A percentile compares a stretch with the other conserved stretches of the same genome.
These are phyloP conservation scores for Candida krabiensis DNA, from an alignment of 805 yeast species.

Conservation along the genomic window DNA sequence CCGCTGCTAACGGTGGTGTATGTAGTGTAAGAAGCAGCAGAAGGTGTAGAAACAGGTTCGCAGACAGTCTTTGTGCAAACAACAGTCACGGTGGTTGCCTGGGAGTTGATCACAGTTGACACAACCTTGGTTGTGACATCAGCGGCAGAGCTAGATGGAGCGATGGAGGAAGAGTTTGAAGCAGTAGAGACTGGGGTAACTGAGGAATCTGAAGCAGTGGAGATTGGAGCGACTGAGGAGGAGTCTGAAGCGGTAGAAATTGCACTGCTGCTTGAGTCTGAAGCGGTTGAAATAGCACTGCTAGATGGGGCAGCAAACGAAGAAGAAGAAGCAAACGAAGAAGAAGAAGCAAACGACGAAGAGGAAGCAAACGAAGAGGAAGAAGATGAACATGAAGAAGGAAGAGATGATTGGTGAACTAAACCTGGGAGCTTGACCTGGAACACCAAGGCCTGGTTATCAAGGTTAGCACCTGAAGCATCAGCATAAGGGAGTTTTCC, in stretches of 20 bases:
- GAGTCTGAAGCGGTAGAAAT: slow-evolving; percentile 5
- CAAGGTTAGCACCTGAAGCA: slow-evolving; percentile 25
- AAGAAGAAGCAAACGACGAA: neutral
- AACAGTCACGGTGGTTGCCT: neutral
- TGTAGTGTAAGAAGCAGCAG: slow-evolving; percentile 10
- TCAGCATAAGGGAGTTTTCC: slow-evolving; percentile 28
- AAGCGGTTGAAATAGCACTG: too few relatives aligned
- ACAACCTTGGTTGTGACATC: neutral
- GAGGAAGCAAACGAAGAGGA: slow-evolving; percentile 6
- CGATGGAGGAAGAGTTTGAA: neutral
- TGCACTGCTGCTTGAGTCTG: slow-evolving; percentile 3
- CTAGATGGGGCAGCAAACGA: slow-evolving; percentile 5
- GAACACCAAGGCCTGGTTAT: slow-evolving; percentile 32
- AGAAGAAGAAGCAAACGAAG: slow-evolving; percentile 6
- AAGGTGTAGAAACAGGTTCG: neutral
- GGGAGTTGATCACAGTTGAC: slow-evolving; percentile 1
- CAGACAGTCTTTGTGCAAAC: slow-evolving; percentile 5
- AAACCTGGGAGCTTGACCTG: slow-evolving; percentile 30
- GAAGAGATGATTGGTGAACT: slow-evolving; percentile 8
- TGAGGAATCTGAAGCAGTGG: neutral
- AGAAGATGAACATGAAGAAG: slow-evolving; percentile 4
- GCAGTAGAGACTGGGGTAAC: neutral
- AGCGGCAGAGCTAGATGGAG: neutral
- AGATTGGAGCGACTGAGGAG: slow-evolving; percentile 1
- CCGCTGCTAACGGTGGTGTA: slow-evolving; percentile 19